Percentiles rank a stretch among this genome's conserved stretches.
phyloP scores from a whole-genome alignment of 345 rosid genomes.

The Theobroma cacao region DNA sequence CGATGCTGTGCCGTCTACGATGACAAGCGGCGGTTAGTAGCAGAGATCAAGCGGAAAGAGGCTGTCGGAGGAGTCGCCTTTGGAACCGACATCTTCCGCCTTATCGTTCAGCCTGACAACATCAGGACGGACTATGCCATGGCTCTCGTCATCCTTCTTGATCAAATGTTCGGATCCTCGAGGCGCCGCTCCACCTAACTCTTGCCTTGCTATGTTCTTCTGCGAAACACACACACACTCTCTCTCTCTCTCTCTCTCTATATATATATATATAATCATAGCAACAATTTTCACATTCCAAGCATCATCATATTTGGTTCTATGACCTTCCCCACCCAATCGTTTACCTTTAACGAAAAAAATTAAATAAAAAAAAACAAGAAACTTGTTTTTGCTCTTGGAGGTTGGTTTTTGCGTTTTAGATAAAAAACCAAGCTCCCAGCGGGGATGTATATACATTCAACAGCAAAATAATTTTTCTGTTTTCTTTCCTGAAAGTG shows the following conservation, averaged over 20 bases:
- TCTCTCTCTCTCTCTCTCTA: too few species aligned
- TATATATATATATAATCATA: not conserved
- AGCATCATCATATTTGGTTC: not conserved
- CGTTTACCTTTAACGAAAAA: not conserved
- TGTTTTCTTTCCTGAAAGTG: not conserved
- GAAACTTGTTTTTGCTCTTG: not conserved
- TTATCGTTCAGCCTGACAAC: slow-evolving; percentile 56
- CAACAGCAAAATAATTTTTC: not conserved
- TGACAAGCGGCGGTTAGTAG: slow-evolving; percentile 44
- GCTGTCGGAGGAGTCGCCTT: slow-evolving; percentile 56
- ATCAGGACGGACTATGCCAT: slow-evolving; percentile 62
- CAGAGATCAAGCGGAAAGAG: slow-evolving; percentile 71
- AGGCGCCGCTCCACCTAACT: slow-evolving; percentile 26
- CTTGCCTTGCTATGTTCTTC: not conserved
- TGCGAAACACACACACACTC: not conserved
- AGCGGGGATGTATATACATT: slow-evolving; percentile 3
- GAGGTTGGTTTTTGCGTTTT: slow-evolving; percentile 23
- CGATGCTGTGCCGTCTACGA: slow-evolving; percentile 70
- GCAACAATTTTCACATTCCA: not conserved
- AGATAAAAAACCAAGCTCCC: slow-evolving; percentile 11
- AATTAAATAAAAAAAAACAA: not conserved
- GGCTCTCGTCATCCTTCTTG: slow-evolving; percentile 84
- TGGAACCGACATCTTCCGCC: slow-evolving; percentile 74
- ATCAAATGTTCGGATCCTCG: slow-evolving; percentile 83
- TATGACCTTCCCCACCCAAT: not conserved